A percentile compares a stretch with the other conserved stretches of the same genome.
Evolutionary conservation across 106 monocot genomes (phyloP).

Genomic region (Hemerocallis citrina): DNA sequence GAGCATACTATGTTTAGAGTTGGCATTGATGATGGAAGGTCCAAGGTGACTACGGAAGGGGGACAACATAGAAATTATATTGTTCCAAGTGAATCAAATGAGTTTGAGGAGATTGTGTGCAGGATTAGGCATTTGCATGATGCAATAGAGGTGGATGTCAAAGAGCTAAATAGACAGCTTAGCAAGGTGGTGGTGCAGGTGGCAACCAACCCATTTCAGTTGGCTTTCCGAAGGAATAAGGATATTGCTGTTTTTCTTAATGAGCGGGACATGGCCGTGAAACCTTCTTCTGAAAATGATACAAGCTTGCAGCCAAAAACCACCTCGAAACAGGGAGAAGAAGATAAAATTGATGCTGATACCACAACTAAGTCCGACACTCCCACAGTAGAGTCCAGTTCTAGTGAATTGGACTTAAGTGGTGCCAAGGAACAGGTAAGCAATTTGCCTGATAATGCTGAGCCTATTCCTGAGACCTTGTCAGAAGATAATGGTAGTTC

Average conservation of each 20-base stretch:
- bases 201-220: slow-evolving; percentile 63
- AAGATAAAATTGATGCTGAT: slow-evolving; percentile 15
- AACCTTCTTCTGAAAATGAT: slow-evolving; percentile 28
- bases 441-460: not conserved
- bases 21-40: too few relatives aligned
- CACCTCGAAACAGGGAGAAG: slow-evolving; percentile 1
- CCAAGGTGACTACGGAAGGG: too few relatives aligned
- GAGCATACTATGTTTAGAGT: too few relatives aligned
- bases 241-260: slow-evolving; percentile 70
- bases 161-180: slow-evolving; percentile 47
- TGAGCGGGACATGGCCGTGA: slow-evolving; percentile 38
- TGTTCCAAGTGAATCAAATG: too few relatives aligned
- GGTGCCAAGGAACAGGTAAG: slow-evolving; percentile 12
- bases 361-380: not conserved
- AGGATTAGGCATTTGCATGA: too few relatives aligned
- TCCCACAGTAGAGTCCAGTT: slow-evolving; percentile 9
- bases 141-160: slow-evolving; percentile 70
- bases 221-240: slow-evolving; percentile 79
- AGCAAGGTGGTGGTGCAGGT: slow-evolving; percentile 52
- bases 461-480: slow-evolving; percentile 14
- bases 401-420: slow-evolving; percentile 7
- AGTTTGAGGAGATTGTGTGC: too few relatives aligned
- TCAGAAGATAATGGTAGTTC: slow-evolving; percentile 11
- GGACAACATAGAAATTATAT: too few relatives aligned
- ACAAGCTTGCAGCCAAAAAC: not conserved